Evolutionary conservation across 176 grass and related monocot species (phyloP), one percentile per base, ranked within the genome.

Genomic region (Musa schizocarpa): DNA sequence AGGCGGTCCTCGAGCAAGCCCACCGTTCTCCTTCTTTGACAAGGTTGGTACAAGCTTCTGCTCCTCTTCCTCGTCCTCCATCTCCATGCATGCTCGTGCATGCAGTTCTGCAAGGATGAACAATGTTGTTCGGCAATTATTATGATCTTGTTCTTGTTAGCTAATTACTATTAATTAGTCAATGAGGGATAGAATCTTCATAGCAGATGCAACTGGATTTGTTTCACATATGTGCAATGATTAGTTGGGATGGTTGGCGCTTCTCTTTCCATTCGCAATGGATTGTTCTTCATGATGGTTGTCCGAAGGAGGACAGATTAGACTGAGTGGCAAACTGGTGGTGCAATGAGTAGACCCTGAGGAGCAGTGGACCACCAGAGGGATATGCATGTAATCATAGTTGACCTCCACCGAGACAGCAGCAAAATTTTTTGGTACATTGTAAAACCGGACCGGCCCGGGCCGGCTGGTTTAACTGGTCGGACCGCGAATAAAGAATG

Each of bases 1-100:
- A 97, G 80, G 94, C 94, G 2, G 89, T 76, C n/a, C 82, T 75
- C 16, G 94, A 97, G 80, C 87, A 93, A 76, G 81, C 85, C 9
- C 16, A 59, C 72, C 56, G 65, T 19, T 9, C 29, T 19, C 57
- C 68, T 0, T 23, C 59, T 0, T 64, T 58, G 69, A 51, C 77
- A 62, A 82, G 76, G 19, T 78, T 27, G 6, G 72, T 74, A 24
- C 8, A 68, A 29, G 21, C 27, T 12, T 25, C n/a, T 29, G 65
- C 43, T 5, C 72, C 34, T 56, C 56, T 8, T 53, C 14, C 22
- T 26, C 16, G 12, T 43, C 13, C 13, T 17, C 55, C 2, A 2
- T 17, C 11, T 12, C 34, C 34, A 43, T 43, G 34, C 34, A 43
- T 43, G 34, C 34, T 4, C 34, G 34, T 43, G 34, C 34, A 43